Percentiles rank a stretch among this genome's conserved stretches.
These are phyloP conservation scores for Saitozyma sp. DNA, from an alignment of 768 basidiomycete genomes.

Conservation along the genomic window DNA sequence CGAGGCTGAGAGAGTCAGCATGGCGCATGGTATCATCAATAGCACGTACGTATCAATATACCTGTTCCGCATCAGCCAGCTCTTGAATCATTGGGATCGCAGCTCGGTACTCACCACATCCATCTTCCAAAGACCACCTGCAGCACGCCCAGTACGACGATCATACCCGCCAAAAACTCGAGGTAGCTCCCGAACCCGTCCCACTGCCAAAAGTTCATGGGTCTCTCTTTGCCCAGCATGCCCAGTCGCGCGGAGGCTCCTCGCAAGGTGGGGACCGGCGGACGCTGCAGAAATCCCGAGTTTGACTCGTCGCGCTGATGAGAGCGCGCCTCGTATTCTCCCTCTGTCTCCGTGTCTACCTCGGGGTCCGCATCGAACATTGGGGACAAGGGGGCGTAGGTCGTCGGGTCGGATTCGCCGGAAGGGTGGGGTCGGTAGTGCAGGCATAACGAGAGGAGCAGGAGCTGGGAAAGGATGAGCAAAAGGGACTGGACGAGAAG, in stretches of 20 bases:
- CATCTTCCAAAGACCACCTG: slow-evolving; percentile 45
- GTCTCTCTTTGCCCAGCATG: slow-evolving; percentile 20
- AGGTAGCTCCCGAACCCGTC: slow-evolving; percentile 45
- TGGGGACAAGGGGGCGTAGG: slow-evolving; percentile 39
- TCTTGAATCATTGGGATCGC: background rate
- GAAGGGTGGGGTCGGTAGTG: slow-evolving; percentile 37
- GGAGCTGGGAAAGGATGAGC: slow-evolving; percentile 51
- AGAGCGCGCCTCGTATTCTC: background rate
- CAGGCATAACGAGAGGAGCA: slow-evolving; percentile 50
- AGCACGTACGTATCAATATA: slow-evolving; percentile 47
- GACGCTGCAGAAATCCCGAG: background rate
- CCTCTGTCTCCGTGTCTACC: background rate
- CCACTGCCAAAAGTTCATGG: slow-evolving; percentile 52
- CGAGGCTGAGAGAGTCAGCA: slow-evolving; percentile 28
- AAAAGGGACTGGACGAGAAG: slow-evolving; percentile 51
- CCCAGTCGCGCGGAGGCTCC: background rate
- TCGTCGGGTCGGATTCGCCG: background rate
- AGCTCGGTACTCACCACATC: slow-evolving; percentile 36
- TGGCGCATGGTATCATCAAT: no score
- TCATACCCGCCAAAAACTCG: slow-evolving; percentile 50
- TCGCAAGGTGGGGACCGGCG: background rate
- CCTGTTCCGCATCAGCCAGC: slow-evolving; percentile 18
- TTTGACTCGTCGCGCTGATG: background rate
- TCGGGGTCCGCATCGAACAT: slow-evolving; percentile 14
- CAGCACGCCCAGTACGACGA: slow-evolving; percentile 40